These are phyloP conservation scores for Kwoniella botswanensis DNA, from an alignment of 768 basidiomycete genomes.

Conservation along the genomic window DNA sequence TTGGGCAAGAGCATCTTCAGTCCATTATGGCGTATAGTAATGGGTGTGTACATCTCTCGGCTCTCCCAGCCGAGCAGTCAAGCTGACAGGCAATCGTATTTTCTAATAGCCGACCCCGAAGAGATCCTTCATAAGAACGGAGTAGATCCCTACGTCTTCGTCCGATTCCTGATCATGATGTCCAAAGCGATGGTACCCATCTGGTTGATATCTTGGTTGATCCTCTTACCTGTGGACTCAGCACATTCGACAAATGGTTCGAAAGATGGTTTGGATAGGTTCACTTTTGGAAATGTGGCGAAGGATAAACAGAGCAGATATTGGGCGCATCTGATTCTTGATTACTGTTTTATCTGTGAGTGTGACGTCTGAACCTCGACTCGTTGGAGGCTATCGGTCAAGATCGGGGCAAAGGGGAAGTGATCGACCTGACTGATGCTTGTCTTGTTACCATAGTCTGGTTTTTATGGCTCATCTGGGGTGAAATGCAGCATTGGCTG, in stretches of 20 bases:
- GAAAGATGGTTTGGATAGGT: conserved; percentile 68
- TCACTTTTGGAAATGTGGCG: conserved; percentile 81
- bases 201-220: conserved; percentile 85
- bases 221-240: conserved; percentile 76
- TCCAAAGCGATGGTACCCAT: conserved; percentile 80
- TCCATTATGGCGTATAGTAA: conserved; percentile 48
- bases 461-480: conserved; percentile 79
- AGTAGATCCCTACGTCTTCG: conserved; percentile 86
- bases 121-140: conserved; percentile 53
- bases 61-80: too few species aligned
- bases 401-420: too few species aligned
- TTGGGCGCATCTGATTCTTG: conserved; percentile 77
- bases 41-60: conserved; percentile 14
- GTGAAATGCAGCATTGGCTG: conserved; percentile 81
- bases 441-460: conserved; percentile 64
- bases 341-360: conserved; percentile 79
- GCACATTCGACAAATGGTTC: conserved; percentile 62
- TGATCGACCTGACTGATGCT: too few species aligned
- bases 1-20: conserved; percentile 35
- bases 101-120: conserved; percentile 60
- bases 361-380: conserved; percentile 12
- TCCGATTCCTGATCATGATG: conserved; percentile 87
- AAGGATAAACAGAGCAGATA: conserved; percentile 65
- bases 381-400: too few species aligned
- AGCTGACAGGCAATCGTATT: too few species aligned